These are phyloP conservation scores for Strobilomyces dryophilus DNA, from an alignment of 768 basidiomycete genomes.

Conservation along the genomic window DNA sequence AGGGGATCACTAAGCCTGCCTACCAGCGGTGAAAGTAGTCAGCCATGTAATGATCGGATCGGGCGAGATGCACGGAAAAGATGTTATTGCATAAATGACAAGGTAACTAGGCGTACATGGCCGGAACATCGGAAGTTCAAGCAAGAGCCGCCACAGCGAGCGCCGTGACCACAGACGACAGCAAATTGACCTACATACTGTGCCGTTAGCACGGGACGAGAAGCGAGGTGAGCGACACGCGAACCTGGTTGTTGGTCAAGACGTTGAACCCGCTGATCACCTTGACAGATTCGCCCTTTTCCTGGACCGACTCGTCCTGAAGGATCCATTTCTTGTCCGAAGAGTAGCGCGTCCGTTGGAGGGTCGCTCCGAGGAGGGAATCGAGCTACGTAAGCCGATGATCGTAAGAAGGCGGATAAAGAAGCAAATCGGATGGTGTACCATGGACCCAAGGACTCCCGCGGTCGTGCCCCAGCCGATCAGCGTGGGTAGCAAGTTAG, in stretches of 20 bases:
- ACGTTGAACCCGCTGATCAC: constrained; percentile 49
- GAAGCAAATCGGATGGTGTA: constrained; percentile 32
- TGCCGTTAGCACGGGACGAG: constrained; percentile 18
- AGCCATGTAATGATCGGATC: constrained; percentile 46
- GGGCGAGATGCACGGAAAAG: constrained; percentile 15
- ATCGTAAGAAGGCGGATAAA: background rate
- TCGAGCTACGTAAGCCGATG: constrained; percentile 54
- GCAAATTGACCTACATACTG: constrained; percentile 31
- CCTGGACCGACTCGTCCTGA: constrained; percentile 44
- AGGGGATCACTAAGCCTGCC: constrained; percentile 93
- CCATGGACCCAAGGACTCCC: constrained; percentile 79
- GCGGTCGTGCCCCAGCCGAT: constrained; percentile 58
- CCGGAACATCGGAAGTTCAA: constrained; percentile 6
- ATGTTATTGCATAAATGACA: constrained; percentile 11
- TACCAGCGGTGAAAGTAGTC: constrained; percentile 99
- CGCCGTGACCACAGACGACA: constrained; percentile 36
- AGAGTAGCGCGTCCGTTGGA: constrained; percentile 60
- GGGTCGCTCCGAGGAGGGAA: constrained; percentile 80
- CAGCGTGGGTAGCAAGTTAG: constrained; percentile 38
- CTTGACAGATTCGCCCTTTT: constrained; percentile 45
- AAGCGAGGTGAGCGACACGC: constrained; percentile 1
- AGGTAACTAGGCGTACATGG: constrained; percentile 13
- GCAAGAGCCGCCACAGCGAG: constrained; percentile 32
- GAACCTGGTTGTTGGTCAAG: constrained; percentile 82
- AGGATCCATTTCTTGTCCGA: constrained; percentile 56